These are phyloP conservation scores for Iodosphaeria phyllophila DNA, from an alignment of 2,329 filamentous ascomycete species.

Conservation along the genomic window DNA sequence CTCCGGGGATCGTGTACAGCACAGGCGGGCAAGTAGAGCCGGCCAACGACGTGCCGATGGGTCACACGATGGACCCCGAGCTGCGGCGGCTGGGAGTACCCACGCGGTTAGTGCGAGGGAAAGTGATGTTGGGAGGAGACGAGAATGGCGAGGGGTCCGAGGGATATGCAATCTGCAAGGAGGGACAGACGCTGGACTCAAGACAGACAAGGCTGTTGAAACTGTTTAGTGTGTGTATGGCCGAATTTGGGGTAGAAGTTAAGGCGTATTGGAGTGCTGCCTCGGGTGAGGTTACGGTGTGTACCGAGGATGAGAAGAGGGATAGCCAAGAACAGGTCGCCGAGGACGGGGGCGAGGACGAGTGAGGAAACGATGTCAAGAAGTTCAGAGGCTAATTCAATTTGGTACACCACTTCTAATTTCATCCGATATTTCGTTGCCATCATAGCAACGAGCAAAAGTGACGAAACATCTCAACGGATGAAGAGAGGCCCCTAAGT, in stretches of 20 bases:
- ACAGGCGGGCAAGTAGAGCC: conserved; percentile 60
- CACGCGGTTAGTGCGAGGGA: conserved; percentile 73
- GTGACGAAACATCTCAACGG: too few species aligned
- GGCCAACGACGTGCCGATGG: conserved; percentile 71
- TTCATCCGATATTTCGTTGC: too few species aligned
- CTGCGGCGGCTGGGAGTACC: conserved; percentile 79
- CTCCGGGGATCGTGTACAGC: conserved; percentile 65
- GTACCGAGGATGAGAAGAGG: conserved; percentile 21
- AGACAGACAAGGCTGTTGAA: conserved; percentile 88
- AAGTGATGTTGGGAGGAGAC: conserved; percentile 56
- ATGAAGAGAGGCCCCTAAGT: too few species aligned
- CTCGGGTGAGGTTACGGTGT: conserved; percentile 38
- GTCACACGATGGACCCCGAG: conserved; percentile 79
- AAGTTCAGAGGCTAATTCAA: too few species aligned
- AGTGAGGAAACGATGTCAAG: neutral
- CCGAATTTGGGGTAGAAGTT: conserved; percentile 73
- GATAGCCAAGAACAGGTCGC: too few species aligned
- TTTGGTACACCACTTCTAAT: too few species aligned
- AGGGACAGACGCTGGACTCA: conserved; percentile 72
- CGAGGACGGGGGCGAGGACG: conserved; percentile 1
- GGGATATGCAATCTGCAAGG: conserved; percentile 63
- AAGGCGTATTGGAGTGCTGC: conserved; percentile 52
- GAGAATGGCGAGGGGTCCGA: conserved; percentile 24
- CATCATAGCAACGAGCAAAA: too few species aligned
- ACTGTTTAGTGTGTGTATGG: conserved; percentile 77